Evolutionary conservation across 345 rosid species (phyloP), one percentile per base, ranked within the genome.

Genomic region (Salix koriyanagi): DNA sequence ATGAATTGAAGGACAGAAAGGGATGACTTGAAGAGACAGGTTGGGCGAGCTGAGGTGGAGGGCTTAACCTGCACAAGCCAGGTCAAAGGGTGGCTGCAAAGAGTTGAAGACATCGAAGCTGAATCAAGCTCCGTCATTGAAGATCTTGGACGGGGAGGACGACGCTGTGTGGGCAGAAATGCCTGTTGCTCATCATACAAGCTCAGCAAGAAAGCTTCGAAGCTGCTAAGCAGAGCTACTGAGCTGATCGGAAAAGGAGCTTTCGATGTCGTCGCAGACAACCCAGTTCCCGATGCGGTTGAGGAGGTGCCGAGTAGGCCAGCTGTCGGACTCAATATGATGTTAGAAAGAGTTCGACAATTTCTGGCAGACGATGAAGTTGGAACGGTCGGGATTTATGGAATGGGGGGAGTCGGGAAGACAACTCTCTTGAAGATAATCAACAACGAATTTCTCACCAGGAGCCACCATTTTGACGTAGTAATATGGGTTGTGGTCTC

Each of bases 401-500:
- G 81, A 36, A 73, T 73, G 81, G 81, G 81, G 7, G 81, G 81
- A 15, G 77, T 79, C 1, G 81, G 79, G 36, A 79, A 79, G 77
- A 79, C 81, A 12, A 73, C 81, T 10, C 77, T 79, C 14, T 58
- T 79, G 62, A 74, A 68, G 81, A 67, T 0, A 14, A 68, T 79
- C 34, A 79, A 79, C 77, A 79, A 79, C 34, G 74, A 67, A 44
- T 67, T 73, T 37, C 81, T 73, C 28, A 68, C 77, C 64, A 73
- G 61, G 58, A 21, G 78, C 21, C 81, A 82, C 71, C 46, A 67
- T 14, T 83, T 70, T 66, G 85, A 87, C 36, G 34, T 41, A 16
- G 78, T 87, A 28, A 82, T 83, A 41, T 87, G 87, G 88, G 90
- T 80, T 67, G 77, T 79, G 30, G 76, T 81, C 75, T 77, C 88